Conservation (phyloP, 306 rosid genomes). For the Trifolium repens region DNA sequence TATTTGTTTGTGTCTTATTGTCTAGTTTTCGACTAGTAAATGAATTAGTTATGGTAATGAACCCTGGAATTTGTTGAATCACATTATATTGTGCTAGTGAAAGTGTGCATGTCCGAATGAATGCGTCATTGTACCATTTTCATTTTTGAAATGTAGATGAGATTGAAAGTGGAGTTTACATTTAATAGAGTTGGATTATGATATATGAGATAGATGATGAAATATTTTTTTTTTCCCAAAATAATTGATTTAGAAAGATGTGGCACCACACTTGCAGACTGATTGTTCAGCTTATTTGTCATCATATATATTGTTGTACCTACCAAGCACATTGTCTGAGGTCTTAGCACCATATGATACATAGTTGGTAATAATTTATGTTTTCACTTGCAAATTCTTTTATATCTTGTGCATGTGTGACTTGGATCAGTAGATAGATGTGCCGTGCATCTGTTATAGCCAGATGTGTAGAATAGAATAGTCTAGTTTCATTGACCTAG, state of each 20-base stretch:
- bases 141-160: slow-evolving; percentile 28
- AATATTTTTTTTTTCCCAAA: neutral
- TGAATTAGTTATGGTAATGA: slow-evolving; percentile 6
- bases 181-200: slow-evolving; percentile 25
- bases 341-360: slow-evolving; percentile 2
- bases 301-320: neutral
- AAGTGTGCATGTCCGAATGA: slow-evolving; percentile 25
- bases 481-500: slow-evolving; percentile 37
- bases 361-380: slow-evolving; percentile 11
- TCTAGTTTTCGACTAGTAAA: slow-evolving; percentile 1
- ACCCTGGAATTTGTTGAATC: neutral
- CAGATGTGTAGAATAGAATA: slow-evolving; percentile 15
- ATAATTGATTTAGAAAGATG: slow-evolving; percentile 2
- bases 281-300: slow-evolving; percentile 20
- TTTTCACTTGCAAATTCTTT: neutral
- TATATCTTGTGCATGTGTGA: slow-evolving; percentile 11
- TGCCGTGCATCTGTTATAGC: slow-evolving; percentile 14
- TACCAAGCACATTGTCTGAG: slow-evolving; percentile 20
- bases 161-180: slow-evolving; percentile 37
- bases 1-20: slow-evolving; percentile 11
- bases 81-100: neutral
- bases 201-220: slow-evolving; percentile 4
- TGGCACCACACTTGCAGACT: slow-evolving; percentile 33
- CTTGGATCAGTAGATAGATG: slow-evolving; percentile 13
- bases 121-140: neutral